Percentiles rank a stretch among this genome's conserved stretches.
Evolutionary conservation across 2,329 filamentous ascomycete species (phyloP).

Genomic region (Emericellopsis cladophorae): DNA sequence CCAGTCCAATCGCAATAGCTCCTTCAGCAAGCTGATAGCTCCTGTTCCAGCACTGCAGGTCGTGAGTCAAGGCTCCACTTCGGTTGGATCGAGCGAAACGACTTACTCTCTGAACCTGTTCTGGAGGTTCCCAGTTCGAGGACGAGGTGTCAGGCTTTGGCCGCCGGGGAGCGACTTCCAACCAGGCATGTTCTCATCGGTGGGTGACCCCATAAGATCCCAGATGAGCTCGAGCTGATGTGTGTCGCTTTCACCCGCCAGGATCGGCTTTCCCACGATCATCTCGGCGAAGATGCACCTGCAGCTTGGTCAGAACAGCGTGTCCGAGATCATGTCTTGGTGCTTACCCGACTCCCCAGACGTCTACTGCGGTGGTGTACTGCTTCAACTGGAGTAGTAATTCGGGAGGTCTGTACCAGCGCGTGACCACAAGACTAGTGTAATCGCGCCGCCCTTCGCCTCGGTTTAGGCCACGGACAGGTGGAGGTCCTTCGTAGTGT

Average conservation of each 20-base stretch:
- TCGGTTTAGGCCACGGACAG: conserved; percentile 63
- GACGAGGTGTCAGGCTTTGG: conserved; percentile 55
- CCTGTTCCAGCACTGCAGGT: conserved; percentile 45
- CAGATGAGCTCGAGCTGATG: conserved; percentile 93
- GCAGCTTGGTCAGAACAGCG: not conserved
- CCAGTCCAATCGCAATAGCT: conserved; percentile 84
- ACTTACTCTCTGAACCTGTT: conserved; percentile 62
- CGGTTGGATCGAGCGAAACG: not conserved
- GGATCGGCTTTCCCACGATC: conserved; percentile 85
- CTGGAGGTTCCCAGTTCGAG: conserved; percentile 51
- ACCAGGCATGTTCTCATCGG: conserved; percentile 82
- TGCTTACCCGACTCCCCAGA: conserved; percentile 90
- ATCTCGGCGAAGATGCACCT: conserved; percentile 98
- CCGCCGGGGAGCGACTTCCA: conserved; percentile 76
- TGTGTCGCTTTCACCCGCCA: conserved; percentile 76
- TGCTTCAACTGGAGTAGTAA: conserved; percentile 74
- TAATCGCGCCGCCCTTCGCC: conserved; percentile 84
- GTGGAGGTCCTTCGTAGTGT: conserved; percentile 78
- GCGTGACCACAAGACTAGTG: conserved; percentile 89
- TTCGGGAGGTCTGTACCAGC: conserved; percentile 95
- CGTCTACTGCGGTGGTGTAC: conserved; percentile 95
- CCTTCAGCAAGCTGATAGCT: conserved; percentile 67
- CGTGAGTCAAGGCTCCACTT: not conserved
- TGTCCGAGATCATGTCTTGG: not conserved
- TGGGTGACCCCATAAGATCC: conserved; percentile 81